Base-by-base conservation (phyloP, 2,329 filamentous ascomycete genomes). In the Ceratocystis harringtonii region DNA sequence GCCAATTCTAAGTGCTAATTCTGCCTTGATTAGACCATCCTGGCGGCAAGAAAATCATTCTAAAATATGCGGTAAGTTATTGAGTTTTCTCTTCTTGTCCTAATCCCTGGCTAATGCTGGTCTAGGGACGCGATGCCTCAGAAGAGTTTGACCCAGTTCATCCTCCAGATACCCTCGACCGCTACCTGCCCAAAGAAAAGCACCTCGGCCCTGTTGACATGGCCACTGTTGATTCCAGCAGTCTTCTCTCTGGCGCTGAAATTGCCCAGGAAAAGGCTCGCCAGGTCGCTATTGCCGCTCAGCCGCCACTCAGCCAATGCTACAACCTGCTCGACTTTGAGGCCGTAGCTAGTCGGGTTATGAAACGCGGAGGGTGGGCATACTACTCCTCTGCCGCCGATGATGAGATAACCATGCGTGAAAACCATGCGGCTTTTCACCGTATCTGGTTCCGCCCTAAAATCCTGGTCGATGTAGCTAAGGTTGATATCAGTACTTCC, bases 301-400 rank as follows among this genome's bases (percentile, higher is more conserved):
- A 91, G 84, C 92, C 92, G 0, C 78, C 85, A 60, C 78, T 96
- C 68, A 86, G 89, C 69, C 88, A 95, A 74, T 96, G 91, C 79
- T 96, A 92, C 76, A 96, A 96, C 74, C 77, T 96, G 68, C 84
- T 94, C 78, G 94, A 99, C 77, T 99, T 99, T 74, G 94, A 99
- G 80, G 85, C 90, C 2, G 92, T 97, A 44, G 94, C 94, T 4
- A 85, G 87, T 71, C 80, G 84, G 48, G 84, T 95, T 66, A 96
- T 97, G 92, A 96, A 95, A 82, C 95, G 89, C 78, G 88, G 87
- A 1, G 92, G 92, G 0, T 99, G 94, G 94, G 94, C 89, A 30
- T 99, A 99, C 78, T 99, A 99, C 76, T 96, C 90, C 0, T 94
- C 89, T 72, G 92, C 90, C 66, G 90, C 92, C 0, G 76, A 78